Conservation (phyloP, 257 asterid species). For the Solanum megistacrolobum region DNA sequence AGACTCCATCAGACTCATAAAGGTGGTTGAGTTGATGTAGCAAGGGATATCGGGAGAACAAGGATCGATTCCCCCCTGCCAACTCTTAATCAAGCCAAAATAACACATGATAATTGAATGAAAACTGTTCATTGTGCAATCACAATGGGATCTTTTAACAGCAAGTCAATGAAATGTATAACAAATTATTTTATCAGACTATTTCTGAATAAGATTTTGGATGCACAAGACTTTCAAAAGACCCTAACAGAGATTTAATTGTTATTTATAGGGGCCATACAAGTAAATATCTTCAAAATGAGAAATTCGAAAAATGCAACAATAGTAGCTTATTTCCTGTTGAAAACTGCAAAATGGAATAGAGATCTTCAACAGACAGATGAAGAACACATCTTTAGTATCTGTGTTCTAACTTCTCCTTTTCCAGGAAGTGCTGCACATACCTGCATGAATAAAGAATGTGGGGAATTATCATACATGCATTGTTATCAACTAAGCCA, state of each 20-base stretch:
- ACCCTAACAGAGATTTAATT: not conserved
- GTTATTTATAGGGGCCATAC: not conserved
- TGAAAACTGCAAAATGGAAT: not conserved
- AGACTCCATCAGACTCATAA: not conserved
- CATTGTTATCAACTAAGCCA: not conserved
- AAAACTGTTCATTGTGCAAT: not conserved
- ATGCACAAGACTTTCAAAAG: not conserved
- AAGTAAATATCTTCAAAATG: not conserved
- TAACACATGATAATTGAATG: not conserved
- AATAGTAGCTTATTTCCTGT: not conserved
- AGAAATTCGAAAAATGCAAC: not conserved
- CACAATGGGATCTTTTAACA: not conserved
- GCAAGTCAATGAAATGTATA: not conserved
- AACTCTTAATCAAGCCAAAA: not conserved
- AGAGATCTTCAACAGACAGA: not conserved
- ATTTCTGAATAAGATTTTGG: not conserved
- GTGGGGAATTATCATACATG: not conserved
- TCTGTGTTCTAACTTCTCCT: slow-evolving; percentile 10
- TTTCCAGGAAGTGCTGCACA: slow-evolving; percentile 6
- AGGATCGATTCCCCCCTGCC: not conserved
- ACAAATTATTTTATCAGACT: not conserved
- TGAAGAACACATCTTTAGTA: not conserved
- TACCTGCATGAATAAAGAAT: not conserved
- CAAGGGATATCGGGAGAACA: not conserved
- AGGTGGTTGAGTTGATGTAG: too few species aligned